phyloP scores from a whole-genome alignment of 2,329 filamentous ascomycete genomes.

The Drechslerella dactyloides region DNA sequence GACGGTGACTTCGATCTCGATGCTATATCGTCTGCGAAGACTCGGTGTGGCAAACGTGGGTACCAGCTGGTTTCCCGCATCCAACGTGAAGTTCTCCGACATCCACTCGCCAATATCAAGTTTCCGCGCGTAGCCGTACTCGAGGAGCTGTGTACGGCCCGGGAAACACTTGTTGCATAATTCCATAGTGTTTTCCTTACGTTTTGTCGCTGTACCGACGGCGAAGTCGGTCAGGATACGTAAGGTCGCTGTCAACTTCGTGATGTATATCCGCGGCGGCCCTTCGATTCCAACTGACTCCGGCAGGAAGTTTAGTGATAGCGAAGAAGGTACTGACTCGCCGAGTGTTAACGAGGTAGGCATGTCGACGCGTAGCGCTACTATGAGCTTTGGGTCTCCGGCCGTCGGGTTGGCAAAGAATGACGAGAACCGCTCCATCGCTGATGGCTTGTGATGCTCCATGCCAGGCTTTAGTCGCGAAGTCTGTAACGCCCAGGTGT shows the following conservation, averaged over 20 bases:
- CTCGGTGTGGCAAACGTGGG: constrained; percentile 38
- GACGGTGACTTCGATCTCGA: constrained; percentile 35
- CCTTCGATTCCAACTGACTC: constrained; percentile 32
- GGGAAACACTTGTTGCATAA: constrained; percentile 26
- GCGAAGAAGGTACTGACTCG: constrained; percentile 10
- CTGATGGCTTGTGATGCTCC: constrained; percentile 35
- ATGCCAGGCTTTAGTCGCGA: constrained; percentile 26
- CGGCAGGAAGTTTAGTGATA: constrained; percentile 31
- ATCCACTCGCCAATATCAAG: constrained; percentile 34
- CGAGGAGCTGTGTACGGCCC: constrained; percentile 25
- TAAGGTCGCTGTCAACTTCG: constrained; percentile 28
- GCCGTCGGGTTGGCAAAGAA: constrained; percentile 24
- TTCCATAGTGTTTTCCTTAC: constrained; percentile 26
- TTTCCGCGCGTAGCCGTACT: constrained; percentile 39
- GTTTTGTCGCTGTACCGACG: constrained; percentile 15
- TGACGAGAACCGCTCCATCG: constrained; percentile 35
- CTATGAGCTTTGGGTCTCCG: constrained; percentile 37
- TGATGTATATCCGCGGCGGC: constrained; percentile 33
- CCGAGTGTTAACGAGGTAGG: constrained; percentile 31
- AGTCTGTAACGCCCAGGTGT: constrained; percentile 30
- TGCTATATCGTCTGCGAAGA: constrained; percentile 31
- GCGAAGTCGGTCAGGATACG: constrained; percentile 42
- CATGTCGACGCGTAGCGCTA: constrained; percentile 30
- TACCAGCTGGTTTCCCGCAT: constrained; percentile 41
- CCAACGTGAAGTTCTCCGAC: constrained; percentile 38